phyloP scores from a whole-genome alignment of 2,329 filamentous ascomycete genomes.

The Fusarium nisikadoi region DNA sequence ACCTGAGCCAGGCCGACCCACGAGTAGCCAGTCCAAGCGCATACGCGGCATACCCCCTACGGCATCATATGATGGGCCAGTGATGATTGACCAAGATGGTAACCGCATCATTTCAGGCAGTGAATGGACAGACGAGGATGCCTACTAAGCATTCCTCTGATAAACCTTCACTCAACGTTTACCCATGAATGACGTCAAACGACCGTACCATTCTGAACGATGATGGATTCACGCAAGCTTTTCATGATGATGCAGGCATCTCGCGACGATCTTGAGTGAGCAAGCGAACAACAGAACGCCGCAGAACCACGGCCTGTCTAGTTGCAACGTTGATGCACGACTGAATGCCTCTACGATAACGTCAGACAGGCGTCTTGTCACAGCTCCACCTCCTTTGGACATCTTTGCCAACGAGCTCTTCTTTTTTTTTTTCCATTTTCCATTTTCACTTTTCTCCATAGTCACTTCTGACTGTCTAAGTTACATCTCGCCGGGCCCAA shows the following conservation, averaged over 20 bases:
- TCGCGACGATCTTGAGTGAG: constrained; percentile 42
- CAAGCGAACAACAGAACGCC: constrained; percentile 27
- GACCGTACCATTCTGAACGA: constrained; percentile 35
- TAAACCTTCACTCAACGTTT: background rate
- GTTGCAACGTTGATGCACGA: constrained; percentile 28
- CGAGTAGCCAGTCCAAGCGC: constrained; percentile 62
- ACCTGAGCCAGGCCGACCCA: constrained; percentile 57
- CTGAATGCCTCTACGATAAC: constrained; percentile 23
- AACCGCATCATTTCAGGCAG: constrained; percentile 71
- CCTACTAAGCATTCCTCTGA: constrained; percentile 53
- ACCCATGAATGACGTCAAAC: constrained; percentile 39
- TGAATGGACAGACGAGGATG: constrained; percentile 75
- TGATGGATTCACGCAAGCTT: constrained; percentile 44
- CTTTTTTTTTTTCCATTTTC: background rate
- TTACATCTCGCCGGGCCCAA: constrained; percentile 36
- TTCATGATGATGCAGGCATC: constrained; percentile 47
- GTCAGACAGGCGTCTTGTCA: constrained; percentile 24
- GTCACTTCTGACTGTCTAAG: constrained; percentile 19
- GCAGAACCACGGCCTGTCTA: constrained; percentile 17
- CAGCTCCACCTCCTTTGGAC: constrained; percentile 24
- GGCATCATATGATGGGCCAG: constrained; percentile 57
- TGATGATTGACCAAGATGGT: constrained; percentile 67
- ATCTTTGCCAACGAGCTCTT: constrained; percentile 25
- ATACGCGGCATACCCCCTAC: constrained; percentile 64
- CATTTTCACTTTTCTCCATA: constrained; percentile 1